These are phyloP conservation scores for Escallonia rubra DNA, from an alignment of 129 eudicot species.

Conservation along the genomic window DNA sequence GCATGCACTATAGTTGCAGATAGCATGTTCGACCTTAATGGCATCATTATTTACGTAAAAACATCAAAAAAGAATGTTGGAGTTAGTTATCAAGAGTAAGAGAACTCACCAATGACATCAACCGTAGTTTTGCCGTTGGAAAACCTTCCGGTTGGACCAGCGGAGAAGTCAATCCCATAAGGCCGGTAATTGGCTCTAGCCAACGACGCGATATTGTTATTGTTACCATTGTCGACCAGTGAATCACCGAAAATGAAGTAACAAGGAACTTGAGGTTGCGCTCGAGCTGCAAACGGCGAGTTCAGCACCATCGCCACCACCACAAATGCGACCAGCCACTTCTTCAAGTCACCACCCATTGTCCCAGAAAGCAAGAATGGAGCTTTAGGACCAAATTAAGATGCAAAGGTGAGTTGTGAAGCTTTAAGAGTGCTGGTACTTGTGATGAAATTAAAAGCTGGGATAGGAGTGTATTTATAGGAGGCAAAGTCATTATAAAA, in stretches of 20 bases:
- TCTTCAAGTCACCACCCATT: conserved; percentile 11
- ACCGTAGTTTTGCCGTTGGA: conserved; percentile 61
- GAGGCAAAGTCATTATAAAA: not conserved
- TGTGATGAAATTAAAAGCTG: conserved; percentile 17
- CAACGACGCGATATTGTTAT: conserved; percentile 58
- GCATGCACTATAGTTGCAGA: not conserved
- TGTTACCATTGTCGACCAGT: conserved; percentile 81
- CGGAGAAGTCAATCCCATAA: conserved; percentile 72
- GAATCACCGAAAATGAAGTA: conserved; percentile 86
- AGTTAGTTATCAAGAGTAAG: not conserved
- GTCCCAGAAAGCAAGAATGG: not conserved
- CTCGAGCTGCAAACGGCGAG: conserved; percentile 15
- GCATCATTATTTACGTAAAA: not conserved
- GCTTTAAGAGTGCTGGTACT: not conserved
- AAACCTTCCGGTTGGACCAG: conserved; percentile 75
- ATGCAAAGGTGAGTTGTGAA: conserved; percentile 6
- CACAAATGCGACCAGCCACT: not conserved
- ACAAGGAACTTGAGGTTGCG: conserved; percentile 74
- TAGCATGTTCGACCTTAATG: not conserved
- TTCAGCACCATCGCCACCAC: conserved; percentile 5
- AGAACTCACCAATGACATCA: conserved; percentile 57
- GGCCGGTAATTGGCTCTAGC: conserved; percentile 85
- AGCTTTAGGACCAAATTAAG: not conserved
- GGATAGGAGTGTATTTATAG: conserved; percentile 3
- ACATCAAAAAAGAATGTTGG: not conserved